Evolutionary conservation across 208 protist species (phyloP).

Genomic region (Naegleria lovaniensis): DNA sequence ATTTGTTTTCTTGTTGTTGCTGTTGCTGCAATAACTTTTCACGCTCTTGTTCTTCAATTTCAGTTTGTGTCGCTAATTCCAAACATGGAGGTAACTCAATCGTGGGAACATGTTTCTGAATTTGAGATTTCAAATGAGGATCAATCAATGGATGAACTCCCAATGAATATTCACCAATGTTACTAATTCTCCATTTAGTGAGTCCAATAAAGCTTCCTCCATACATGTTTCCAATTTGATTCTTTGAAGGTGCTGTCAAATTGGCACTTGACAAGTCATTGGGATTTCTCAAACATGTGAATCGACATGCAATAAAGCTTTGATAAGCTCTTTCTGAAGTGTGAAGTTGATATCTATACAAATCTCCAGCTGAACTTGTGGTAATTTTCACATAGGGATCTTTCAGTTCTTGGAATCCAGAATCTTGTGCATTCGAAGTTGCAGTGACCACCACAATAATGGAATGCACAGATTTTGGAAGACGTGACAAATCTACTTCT

Average conservation of each 20-base stretch:
- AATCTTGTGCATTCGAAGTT: not conserved
- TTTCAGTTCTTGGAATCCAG: not conserved
- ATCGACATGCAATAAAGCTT: not conserved
- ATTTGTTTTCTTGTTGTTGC: not conserved
- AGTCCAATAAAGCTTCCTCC: not conserved
- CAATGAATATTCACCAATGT: not conserved
- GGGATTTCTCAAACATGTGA: not conserved
- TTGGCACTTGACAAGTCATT: not conserved
- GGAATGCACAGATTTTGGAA: not conserved
- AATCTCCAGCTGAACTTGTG: not conserved
- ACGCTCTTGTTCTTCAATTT: not conserved
- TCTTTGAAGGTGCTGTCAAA: not conserved
- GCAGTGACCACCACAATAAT: not conserved
- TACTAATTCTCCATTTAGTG: not conserved
- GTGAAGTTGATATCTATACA: not conserved
- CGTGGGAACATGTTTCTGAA: not conserved
- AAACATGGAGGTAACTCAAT: not conserved
- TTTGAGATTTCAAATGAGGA: not conserved
- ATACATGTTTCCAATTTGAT: not conserved
- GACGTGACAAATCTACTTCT: not conserved
- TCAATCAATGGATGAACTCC: not conserved
- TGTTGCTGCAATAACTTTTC: not conserved
- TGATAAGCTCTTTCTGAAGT: not conserved
- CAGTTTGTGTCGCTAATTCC: not conserved
- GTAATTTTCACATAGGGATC: not conserved